Evolutionary conservation across 495 filamentous ascomycete species (phyloP).

Genomic region (Aspergillus taichungensis): DNA sequence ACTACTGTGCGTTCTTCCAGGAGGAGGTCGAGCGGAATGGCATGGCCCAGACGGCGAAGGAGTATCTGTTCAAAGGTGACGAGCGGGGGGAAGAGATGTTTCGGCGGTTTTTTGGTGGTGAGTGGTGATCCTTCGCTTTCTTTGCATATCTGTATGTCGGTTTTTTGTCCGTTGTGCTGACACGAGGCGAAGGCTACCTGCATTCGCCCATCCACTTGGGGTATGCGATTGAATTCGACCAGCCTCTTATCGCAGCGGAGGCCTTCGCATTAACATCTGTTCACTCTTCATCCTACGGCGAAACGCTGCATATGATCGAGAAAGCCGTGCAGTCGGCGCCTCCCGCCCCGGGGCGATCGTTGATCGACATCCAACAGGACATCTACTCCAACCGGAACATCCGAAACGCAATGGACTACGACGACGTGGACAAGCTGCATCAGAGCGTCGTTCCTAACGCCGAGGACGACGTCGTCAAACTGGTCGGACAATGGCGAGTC

Average conservation of each 20-base stretch:
- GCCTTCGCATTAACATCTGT: constrained; percentile 28
- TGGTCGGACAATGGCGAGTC: constrained; percentile 15
- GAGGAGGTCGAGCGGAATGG: constrained; percentile 20
- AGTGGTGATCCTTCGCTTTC: neutral
- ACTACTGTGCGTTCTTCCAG: constrained; percentile 29
- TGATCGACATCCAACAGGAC: constrained; percentile 7
- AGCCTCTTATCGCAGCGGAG: constrained; percentile 27
- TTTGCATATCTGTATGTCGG: neutral
- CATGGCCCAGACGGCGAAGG: constrained; percentile 18
- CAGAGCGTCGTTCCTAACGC: constrained; percentile 10
- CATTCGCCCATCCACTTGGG: constrained; percentile 34
- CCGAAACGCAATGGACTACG: constrained; percentile 15
- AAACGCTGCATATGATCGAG: constrained; percentile 8
- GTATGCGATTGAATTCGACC: constrained; percentile 31
- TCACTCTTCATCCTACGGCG: constrained; percentile 16
- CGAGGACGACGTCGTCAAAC: constrained; percentile 11
- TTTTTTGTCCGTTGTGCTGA: too few species aligned
- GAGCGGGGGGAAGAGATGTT: constrained; percentile 22
- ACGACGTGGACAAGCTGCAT: constrained; percentile 10
- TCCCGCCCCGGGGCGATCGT: neutral
- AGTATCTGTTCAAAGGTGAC: constrained; percentile 23
- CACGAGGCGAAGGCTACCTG: constrained; percentile 10
- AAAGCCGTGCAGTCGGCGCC: neutral
- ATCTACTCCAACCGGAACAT: constrained; percentile 9
- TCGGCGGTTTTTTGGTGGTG: constrained; percentile 19